phyloP scores from a whole-genome alignment of 352 stramenopile genomes.

The Globisporangium nagaii region DNA sequence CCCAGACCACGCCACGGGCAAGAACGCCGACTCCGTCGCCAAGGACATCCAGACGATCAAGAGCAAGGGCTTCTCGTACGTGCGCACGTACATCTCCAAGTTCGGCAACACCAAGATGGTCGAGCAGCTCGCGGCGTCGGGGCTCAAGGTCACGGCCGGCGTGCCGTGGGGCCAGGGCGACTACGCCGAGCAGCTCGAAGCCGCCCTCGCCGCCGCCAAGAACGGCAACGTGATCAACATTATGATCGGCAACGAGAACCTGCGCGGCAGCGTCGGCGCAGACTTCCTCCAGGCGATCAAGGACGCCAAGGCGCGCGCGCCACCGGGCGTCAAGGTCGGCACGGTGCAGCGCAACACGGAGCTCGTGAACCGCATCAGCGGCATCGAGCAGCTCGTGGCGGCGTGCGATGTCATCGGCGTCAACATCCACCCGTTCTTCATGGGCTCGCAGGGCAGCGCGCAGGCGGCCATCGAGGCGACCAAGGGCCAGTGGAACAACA shows the following conservation, averaged over 20 bases:
- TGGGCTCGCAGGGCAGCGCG: constrained; percentile 19
- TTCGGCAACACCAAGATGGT: constrained; percentile 51
- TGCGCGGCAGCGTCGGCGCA: too few species aligned
- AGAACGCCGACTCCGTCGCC: constrained; percentile 25
- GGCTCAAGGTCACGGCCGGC: constrained; percentile 39
- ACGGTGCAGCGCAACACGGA: constrained; percentile 67
- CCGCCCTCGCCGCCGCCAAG: constrained; percentile 35
- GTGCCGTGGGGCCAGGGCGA: constrained; percentile 46
- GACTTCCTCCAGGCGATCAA: constrained; percentile 47
- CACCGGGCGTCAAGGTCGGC: constrained; percentile 41
- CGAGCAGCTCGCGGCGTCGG: constrained; percentile 36
- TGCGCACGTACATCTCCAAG: constrained; percentile 66
- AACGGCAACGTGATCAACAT: constrained; percentile 43
- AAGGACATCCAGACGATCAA: constrained; percentile 48
- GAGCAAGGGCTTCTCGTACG: constrained; percentile 42
- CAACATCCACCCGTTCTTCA: constrained; percentile 65
- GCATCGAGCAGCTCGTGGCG: constrained; percentile 33
- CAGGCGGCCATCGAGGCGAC: constrained; percentile 33
- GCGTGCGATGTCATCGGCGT: constrained; percentile 42
- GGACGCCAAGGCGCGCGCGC: constrained; percentile 38
- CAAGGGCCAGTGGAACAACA: constrained; percentile 44
- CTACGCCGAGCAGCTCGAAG: constrained; percentile 31
- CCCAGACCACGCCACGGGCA: constrained; percentile 41
- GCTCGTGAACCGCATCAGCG: constrained; percentile 28
- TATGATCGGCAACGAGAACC: constrained; percentile 72